phyloP scores from a whole-genome alignment of 169 alveolate species.

The Cryptosporidium viatorum region DNA sequence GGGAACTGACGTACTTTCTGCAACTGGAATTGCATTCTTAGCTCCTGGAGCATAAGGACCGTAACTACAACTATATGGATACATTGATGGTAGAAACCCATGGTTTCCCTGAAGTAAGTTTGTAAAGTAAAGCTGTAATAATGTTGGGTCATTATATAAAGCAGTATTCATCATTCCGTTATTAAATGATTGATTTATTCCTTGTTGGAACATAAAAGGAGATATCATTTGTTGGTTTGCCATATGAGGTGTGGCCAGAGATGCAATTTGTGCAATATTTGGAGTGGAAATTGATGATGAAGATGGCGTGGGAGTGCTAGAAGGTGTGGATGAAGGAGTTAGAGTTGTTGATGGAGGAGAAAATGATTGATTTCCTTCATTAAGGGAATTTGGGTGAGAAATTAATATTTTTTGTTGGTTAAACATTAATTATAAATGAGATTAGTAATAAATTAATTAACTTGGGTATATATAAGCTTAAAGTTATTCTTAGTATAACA shows the following conservation, averaged over 20 bases:
- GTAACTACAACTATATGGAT: slow-evolving; percentile 30
- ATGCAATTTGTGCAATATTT: slow-evolving; percentile 24
- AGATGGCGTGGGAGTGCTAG: slow-evolving; percentile 33
- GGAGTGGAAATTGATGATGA: slow-evolving; percentile 4
- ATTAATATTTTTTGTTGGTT: slow-evolving; percentile 13
- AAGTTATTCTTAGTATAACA: background rate
- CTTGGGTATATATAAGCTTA: background rate
- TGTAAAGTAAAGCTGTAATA: slow-evolving; percentile 35
- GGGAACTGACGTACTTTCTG: background rate
- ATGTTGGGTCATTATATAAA: slow-evolving; percentile 42
- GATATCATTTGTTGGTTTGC: background rate
- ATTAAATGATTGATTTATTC: slow-evolving; percentile 16
- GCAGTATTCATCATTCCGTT: slow-evolving; percentile 64
- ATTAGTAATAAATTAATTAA: background rate
- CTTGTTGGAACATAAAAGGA: slow-evolving; percentile 13
- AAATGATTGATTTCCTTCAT: background rate
- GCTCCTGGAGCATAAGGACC: slow-evolving; percentile 21
- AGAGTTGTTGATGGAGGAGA: slow-evolving; percentile 67
- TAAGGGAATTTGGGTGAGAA: background rate
- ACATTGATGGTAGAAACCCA: background rate
- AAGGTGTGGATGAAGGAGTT: slow-evolving; percentile 67
- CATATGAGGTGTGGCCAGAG: slow-evolving; percentile 28
- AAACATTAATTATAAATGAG: background rate
- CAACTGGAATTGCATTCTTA: background rate
- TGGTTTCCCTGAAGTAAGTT: slow-evolving; percentile 37